These are phyloP conservation scores for Naganishia albida DNA, from an alignment of 1,284 basidiomycete genomes.

Conservation along the genomic window DNA sequence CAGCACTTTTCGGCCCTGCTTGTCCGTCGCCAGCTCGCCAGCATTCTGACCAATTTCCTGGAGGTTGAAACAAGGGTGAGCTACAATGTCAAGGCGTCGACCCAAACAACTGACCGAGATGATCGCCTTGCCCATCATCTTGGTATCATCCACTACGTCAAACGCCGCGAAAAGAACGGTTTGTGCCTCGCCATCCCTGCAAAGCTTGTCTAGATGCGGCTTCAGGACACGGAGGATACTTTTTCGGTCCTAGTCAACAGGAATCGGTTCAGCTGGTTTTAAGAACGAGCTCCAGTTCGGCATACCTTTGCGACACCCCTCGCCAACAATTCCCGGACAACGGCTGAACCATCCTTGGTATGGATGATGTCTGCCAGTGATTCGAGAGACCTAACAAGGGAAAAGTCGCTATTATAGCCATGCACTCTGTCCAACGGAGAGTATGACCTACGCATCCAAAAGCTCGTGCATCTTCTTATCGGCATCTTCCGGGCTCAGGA, in stretches of 20 bases:
- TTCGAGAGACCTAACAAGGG: conserved; percentile 67
- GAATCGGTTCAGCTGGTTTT: conserved; percentile 11
- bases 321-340: conserved; percentile 76
- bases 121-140: conserved; percentile 75
- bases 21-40: conserved; percentile 56
- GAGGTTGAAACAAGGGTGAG: conserved; percentile 2
- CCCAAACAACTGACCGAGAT: conserved; percentile 62
- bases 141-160: conserved; percentile 85
- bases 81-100: background rate
- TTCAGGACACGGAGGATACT: conserved; percentile 80
- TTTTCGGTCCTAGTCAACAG: conserved; percentile 70
- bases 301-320: conserved; percentile 73
- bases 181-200: conserved; percentile 80
- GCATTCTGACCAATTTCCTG: conserved; percentile 57
- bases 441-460: conserved; percentile 43
- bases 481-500: conserved; percentile 46
- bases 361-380: conserved; percentile 85
- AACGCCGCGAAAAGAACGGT: conserved; percentile 82
- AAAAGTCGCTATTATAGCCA: background rate
- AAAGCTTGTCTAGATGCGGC: conserved; percentile 81
- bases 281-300: background rate
- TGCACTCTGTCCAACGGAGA: background rate
- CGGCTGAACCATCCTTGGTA: conserved; percentile 83
- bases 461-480: conserved; percentile 54
- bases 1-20: conserved; percentile 67